Conservation (phyloP, 345 rosid species). For the Brassica juncea region DNA sequence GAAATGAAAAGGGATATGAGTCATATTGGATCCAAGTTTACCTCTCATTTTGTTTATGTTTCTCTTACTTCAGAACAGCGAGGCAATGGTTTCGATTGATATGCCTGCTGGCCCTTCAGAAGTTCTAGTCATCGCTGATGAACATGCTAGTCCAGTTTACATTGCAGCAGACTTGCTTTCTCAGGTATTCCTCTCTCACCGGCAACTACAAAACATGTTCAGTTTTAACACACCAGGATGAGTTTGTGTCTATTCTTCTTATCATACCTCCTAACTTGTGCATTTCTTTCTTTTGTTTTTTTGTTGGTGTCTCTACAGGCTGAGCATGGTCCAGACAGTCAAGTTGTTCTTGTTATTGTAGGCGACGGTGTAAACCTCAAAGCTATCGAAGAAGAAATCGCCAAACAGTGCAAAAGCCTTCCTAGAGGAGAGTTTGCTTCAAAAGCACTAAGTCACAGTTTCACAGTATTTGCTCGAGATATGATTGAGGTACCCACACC, state of each 20-base stretch:
- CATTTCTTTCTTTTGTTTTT: background rate
- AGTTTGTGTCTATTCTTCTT: background rate
- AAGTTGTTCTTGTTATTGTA: slow-evolving; percentile 82
- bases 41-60: background rate
- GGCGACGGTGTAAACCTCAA: slow-evolving; percentile 73
- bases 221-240: background rate
- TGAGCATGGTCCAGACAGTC: slow-evolving; percentile 98
- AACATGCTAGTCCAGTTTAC: slow-evolving; percentile 76
- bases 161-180: slow-evolving; percentile 94
- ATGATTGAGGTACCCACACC: slow-evolving; percentile 62
- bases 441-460: slow-evolving; percentile 85
- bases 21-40: background rate
- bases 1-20: background rate
- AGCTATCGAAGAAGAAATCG: slow-evolving; percentile 76
- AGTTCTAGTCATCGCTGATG: slow-evolving; percentile 90
- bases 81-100: slow-evolving; percentile 98
- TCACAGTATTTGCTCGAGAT: slow-evolving; percentile 73
- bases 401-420: slow-evolving; percentile 65
- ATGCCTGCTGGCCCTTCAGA: slow-evolving; percentile 99
- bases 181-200: slow-evolving; percentile 53
- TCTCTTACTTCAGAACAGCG: slow-evolving; percentile 69
- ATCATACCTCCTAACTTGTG: background rate
- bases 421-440: slow-evolving; percentile 86
- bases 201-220: background rate
- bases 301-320: slow-evolving; percentile 56